Conservation (phyloP, 768 basidiomycete genomes). For the Xerocomellus amylosporus region DNA sequence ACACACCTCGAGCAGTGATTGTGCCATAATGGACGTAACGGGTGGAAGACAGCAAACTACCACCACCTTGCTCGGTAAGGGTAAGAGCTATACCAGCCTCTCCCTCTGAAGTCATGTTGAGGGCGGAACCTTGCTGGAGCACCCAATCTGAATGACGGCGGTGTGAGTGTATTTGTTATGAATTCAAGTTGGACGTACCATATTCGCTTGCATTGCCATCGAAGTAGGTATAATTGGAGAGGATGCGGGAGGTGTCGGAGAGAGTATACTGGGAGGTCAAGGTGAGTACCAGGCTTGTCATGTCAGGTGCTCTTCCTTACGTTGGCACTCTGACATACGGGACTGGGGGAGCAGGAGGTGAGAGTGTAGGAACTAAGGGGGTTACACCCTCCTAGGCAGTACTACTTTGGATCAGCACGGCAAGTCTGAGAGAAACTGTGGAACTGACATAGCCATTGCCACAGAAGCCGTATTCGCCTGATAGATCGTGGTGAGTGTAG, state of each 20-base stretch:
- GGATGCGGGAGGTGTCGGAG: conserved; percentile 60
- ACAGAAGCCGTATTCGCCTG: conserved; percentile 56
- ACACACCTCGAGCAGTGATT: conserved; percentile 59
- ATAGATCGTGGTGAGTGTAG: not conserved
- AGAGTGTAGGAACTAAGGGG: conserved; percentile 64
- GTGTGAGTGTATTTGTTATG: not conserved
- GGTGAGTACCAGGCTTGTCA: not conserved
- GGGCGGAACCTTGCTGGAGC: conserved; percentile 61
- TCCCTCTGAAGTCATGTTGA: conserved; percentile 58
- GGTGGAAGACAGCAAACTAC: conserved; percentile 76
- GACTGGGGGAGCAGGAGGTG: conserved; percentile 66
- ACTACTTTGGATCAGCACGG: conserved; percentile 40
- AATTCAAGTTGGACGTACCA: conserved; percentile 37
- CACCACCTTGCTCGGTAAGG: conserved; percentile 68
- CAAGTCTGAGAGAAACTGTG: not conserved
- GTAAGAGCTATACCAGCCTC: conserved; percentile 62
- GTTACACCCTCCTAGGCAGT: conserved; percentile 86
- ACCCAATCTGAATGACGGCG: conserved; percentile 55
- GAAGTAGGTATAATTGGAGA: conserved; percentile 62
- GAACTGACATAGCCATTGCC: conserved; percentile 40
- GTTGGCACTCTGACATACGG: conserved; percentile 62
- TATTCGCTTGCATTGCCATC: conserved; percentile 73
- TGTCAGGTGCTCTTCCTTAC: conserved; percentile 35
- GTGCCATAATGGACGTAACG: conserved; percentile 80
- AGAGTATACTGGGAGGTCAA: conserved; percentile 52